Evolutionary conservation across 805 yeast species (phyloP), one percentile per base, ranked within the genome.

Genomic region (Scheffersomyces stipitis): DNA sequence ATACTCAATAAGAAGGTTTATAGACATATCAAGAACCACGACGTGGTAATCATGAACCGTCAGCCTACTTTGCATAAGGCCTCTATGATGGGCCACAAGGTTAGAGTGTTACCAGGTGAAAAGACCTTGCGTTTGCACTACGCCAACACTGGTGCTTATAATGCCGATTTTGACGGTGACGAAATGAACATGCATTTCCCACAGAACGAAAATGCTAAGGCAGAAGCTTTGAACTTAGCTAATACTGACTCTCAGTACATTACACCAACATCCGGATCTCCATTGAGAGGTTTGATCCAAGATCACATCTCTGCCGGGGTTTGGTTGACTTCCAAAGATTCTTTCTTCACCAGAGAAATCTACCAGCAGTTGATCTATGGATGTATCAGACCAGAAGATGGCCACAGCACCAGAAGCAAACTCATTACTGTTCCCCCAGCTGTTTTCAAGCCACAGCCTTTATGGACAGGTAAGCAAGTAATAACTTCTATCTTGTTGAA

Each of bases 151-250:
- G 97, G 97, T 68, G 97, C 99, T 30, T 93, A 91, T 68, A 91
- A 91, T 63, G 98, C 98, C 27, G 99, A 91, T 77, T 91, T 93
- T 55, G 99, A 91, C 68, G 99, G 99, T 74, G 99, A 91, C 67
- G 99, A 91, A 72, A 91, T 91, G 99, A 91, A 91, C 63, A 85
- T 91, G 96, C 99, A 91, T 69, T 91, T 91, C 75, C 99, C 99
- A 18, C 99, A 91, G 70, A 89, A 86, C 64, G 97, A 91, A 69
- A 86, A 87, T 51, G 99, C 98, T 7, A 82, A 90, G 59, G 91
- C 98, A 15, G 99, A 93, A 69, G 98, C 99, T 2, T 72, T 88
- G 56, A 80, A 88, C 58, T 75, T 93, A 62, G 99, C 99, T 28
- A 90, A 91, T 63, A 93, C 99, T 6, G 97, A 95, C 64, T 86